Percentiles rank a stretch among this genome's conserved stretches.
Conservation (phyloP, 257 asterid genomes). For the Thymus mandschuricus region DNA sequence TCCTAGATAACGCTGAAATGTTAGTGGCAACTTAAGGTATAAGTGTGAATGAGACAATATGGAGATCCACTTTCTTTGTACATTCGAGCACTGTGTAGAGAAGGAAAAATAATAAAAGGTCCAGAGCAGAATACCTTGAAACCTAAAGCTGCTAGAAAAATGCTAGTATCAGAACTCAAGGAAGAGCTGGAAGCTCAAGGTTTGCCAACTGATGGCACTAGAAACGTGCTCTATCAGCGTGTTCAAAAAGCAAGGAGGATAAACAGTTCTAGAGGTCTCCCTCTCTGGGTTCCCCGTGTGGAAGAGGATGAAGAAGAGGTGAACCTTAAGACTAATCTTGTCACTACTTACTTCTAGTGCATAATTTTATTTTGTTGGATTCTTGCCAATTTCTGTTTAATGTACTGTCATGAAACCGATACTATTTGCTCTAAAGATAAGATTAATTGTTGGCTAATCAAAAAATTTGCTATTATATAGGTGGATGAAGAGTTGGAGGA, state of each 20-base stretch:
- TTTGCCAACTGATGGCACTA: conserved; percentile 94
- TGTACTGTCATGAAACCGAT: conserved; percentile 13
- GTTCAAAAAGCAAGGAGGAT: conserved; percentile 99
- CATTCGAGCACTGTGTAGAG: conserved; percentile 96
- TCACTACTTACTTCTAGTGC: conserved; percentile 15
- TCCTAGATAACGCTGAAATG: too few species aligned
- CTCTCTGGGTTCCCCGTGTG: conserved; percentile 98
- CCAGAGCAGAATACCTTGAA: conserved; percentile 81
- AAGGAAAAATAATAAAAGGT: conserved; percentile 96
- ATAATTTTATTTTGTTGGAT: conserved; percentile 2
- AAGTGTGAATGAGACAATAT: conserved; percentile 47
- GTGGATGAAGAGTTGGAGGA: conserved; percentile 94
- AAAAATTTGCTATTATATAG: conserved; percentile 39
- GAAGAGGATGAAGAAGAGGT: conserved; percentile 99
- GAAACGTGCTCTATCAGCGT: conserved; percentile 98
- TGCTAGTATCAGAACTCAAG: conserved; percentile 89
- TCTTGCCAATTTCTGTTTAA: conserved; percentile 11
- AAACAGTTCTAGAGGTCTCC: conserved; percentile 96
- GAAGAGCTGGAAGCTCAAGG: conserved; percentile 99
- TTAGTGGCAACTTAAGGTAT: background rate
- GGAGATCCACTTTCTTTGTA: conserved; percentile 97
- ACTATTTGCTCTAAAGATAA: background rate
- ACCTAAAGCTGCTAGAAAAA: conserved; percentile 99
- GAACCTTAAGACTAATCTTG: conserved; percentile 27
- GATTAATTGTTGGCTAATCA: conserved; percentile 20